phyloP scores from a whole-genome alignment of 2,329 filamentous ascomycete genomes.

The Colletotrichum falcatum region DNA sequence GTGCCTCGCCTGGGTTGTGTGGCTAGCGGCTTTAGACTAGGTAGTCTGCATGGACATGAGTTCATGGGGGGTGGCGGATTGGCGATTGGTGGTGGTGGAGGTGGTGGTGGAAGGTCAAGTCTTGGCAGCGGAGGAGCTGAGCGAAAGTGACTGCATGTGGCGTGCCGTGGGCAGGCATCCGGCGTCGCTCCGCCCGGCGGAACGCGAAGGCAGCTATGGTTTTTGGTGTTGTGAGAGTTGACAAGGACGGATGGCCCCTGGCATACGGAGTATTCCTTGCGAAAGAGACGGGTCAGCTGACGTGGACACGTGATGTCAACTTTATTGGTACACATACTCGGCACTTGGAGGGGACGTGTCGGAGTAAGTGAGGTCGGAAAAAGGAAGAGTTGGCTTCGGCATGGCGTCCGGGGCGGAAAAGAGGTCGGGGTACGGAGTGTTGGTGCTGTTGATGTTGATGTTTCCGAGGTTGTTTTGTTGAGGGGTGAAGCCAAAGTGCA shows the following conservation, averaged over 20 bases:
- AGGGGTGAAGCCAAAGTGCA: slow-evolving; percentile 16
- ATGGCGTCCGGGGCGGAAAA: slow-evolving; percentile 2
- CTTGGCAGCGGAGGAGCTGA: slow-evolving; percentile 29
- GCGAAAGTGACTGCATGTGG: slow-evolving; percentile 34
- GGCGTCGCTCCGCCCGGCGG: slow-evolving; percentile 37
- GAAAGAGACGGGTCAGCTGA: slow-evolving; percentile 30
- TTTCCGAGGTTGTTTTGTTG: slow-evolving; percentile 34
- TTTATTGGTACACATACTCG: not conserved
- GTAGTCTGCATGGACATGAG: not conserved
- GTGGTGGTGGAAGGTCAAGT: not conserved
- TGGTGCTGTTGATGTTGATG: slow-evolving; percentile 22
- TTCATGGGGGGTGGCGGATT: not conserved
- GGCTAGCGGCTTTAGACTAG: not conserved
- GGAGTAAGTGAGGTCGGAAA: not conserved
- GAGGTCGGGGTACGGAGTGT: not conserved
- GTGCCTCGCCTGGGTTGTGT: not conserved
- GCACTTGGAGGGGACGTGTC: no score
- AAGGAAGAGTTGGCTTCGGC: slow-evolving; percentile 11
- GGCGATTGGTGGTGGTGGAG: slow-evolving; percentile 1
- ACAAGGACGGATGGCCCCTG: not conserved
- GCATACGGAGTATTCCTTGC: slow-evolving; percentile 9
- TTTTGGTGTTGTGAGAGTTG: no score
- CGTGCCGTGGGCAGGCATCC: slow-evolving; percentile 26
- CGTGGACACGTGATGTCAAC: slow-evolving; percentile 38
- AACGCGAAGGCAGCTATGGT: slow-evolving; percentile 16